phyloP scores from a whole-genome alignment of 1,284 basidiomycete genomes.

The Ganoderma resinaceum region DNA sequence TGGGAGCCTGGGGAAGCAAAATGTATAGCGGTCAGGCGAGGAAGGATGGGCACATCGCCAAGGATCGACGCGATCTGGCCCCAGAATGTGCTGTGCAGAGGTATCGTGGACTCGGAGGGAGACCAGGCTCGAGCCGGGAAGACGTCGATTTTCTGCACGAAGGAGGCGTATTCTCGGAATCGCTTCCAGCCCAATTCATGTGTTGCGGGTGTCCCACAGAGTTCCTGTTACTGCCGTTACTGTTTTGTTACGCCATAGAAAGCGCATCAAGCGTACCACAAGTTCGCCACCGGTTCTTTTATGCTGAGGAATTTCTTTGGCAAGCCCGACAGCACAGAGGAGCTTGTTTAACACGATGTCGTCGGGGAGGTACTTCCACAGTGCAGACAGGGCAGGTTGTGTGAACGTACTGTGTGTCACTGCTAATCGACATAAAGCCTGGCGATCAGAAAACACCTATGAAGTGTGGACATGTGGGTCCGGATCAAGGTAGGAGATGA shows the following conservation, averaged over 20 bases:
- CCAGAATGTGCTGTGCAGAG: background rate
- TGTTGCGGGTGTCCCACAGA: background rate
- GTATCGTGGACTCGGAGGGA: background rate
- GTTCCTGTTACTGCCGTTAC: background rate
- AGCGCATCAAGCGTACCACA: background rate
- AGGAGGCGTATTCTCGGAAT: background rate
- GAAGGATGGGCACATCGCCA: background rate
- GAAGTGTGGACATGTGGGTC: background rate
- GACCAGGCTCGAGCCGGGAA: background rate
- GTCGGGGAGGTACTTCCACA: background rate
- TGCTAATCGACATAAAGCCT: background rate
- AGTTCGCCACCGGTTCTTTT: background rate
- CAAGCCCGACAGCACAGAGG: background rate
- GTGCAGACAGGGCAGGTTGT: background rate
- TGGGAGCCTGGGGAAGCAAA: too few relatives aligned
- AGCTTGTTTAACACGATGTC: background rate
- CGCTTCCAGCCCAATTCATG: background rate
- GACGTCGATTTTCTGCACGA: slow-evolving; percentile 1
- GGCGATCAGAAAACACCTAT: background rate
- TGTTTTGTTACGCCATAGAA: background rate
- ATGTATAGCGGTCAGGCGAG: background rate
- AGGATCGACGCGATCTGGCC: background rate
- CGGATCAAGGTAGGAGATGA: too few relatives aligned
- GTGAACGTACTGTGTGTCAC: background rate
- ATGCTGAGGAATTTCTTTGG: background rate